phyloP scores from a whole-genome alignment of 1,284 basidiomycete species.

The Malassezia globosa region DNA sequence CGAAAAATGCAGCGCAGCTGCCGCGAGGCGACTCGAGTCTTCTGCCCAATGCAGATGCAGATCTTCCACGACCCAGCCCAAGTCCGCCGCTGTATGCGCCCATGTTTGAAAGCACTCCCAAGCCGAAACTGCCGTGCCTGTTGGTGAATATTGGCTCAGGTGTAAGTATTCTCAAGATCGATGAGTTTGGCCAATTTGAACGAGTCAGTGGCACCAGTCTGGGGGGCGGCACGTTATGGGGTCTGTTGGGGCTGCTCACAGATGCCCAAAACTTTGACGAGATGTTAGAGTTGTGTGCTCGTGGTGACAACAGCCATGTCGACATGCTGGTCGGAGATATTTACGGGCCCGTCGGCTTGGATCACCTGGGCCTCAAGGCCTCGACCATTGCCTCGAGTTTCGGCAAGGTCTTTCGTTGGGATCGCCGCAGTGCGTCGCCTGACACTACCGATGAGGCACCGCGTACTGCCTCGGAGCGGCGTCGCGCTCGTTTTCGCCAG shows the following conservation, averaged over 20 bases:
- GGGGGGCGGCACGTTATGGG: constrained; percentile 99
- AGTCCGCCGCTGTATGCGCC: constrained; percentile 81
- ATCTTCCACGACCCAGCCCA: constrained; percentile 75
- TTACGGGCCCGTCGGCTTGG: constrained; percentile 66
- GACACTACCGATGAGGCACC: constrained; percentile 1
- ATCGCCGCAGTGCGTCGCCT: constrained; percentile 15
- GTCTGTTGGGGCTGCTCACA: constrained; percentile 80
- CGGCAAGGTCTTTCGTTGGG: constrained; percentile 92
- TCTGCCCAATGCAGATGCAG: neutral
- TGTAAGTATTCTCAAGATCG: constrained; percentile 92
- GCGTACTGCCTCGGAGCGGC: constrained; percentile 11
- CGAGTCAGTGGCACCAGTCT: constrained; percentile 92
- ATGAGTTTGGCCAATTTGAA: constrained; percentile 87
- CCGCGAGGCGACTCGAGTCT: constrained; percentile 9
- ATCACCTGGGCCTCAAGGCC: constrained; percentile 67
- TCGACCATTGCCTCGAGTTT: constrained; percentile 96
- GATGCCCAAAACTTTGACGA: constrained; percentile 95
- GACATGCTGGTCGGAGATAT: constrained; percentile 99
- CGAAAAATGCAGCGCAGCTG: neutral
- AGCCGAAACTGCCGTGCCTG: constrained; percentile 74
- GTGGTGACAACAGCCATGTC: constrained; percentile 82
- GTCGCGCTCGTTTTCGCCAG: constrained; percentile 64
- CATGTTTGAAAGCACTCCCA: constrained; percentile 65
- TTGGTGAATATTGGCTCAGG: constrained; percentile 97
- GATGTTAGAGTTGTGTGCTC: constrained; percentile 86